Conservation (phyloP, 169 alveolate species). For the Neospora caninum region DNA sequence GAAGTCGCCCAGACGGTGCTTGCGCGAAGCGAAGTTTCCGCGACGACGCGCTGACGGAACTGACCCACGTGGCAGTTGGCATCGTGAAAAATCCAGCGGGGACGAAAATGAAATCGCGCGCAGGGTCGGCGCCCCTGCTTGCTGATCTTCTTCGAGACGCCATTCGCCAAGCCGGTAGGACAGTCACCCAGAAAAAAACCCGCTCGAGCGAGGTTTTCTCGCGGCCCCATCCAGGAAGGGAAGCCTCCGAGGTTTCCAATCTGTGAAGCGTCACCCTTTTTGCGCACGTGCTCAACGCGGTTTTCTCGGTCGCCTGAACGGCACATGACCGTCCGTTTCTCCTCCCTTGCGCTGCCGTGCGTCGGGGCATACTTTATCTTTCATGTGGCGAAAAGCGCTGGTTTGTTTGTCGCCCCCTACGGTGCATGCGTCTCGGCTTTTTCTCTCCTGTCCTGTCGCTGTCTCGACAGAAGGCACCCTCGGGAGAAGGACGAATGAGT, state of each 20-base stretch:
- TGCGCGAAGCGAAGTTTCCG: not conserved
- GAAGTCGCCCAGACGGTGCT: not conserved
- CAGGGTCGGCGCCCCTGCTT: constrained; percentile 87
- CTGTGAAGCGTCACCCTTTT: too few relatives aligned
- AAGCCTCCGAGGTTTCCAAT: too few relatives aligned
- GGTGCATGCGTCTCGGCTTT: too few relatives aligned
- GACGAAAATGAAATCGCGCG: constrained; percentile 93
- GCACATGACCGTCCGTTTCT: too few relatives aligned
- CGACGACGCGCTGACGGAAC: not conserved
- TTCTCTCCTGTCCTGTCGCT: not conserved
- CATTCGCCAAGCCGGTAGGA: constrained; percentile 90
- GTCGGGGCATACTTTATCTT: too few relatives aligned
- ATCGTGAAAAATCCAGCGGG: constrained; percentile 84
- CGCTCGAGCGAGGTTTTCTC: too few relatives aligned
- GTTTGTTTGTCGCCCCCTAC: too few relatives aligned
- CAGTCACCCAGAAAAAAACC: constrained; percentile 6
- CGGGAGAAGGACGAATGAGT: not conserved
- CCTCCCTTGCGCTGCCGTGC: too few relatives aligned
- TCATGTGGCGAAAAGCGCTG: too few relatives aligned
- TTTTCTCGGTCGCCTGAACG: too few relatives aligned
- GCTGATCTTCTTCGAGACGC: constrained; percentile 94
- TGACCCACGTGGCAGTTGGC: not conserved
- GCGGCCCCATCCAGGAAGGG: too few relatives aligned
- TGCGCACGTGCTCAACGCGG: too few relatives aligned
- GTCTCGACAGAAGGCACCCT: not conserved